phyloP scores from a whole-genome alignment of 768 basidiomycete genomes.

The Collybiopsis confluens region DNA sequence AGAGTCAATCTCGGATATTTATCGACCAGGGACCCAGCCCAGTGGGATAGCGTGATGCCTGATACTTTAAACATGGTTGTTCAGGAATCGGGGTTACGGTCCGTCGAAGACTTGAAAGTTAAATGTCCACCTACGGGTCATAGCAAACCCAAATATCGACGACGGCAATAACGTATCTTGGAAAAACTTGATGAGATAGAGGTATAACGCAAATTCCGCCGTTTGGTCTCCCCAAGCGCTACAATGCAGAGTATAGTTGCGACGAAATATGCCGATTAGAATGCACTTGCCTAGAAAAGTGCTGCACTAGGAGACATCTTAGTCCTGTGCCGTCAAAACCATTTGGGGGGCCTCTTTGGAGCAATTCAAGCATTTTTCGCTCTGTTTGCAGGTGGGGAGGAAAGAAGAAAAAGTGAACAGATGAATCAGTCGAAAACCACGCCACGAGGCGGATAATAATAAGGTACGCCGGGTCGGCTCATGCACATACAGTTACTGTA shows the following conservation, averaged over 20 bases:
- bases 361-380: too few relatives aligned
- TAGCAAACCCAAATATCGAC: slow-evolving; percentile 43
- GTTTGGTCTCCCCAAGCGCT: slow-evolving; percentile 4
- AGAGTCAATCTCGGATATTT: slow-evolving; percentile 27
- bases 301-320: slow-evolving; percentile 1
- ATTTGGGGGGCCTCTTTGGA: not conserved
- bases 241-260: not conserved
- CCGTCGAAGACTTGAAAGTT: too few relatives aligned
- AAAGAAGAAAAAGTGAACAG: too few relatives aligned
- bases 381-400: too few relatives aligned
- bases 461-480: too few relatives aligned
- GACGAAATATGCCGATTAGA: too few relatives aligned
- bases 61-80: not conserved
- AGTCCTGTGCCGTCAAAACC: not conserved
- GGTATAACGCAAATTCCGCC: slow-evolving; percentile 1
- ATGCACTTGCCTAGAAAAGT: not conserved
- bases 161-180: slow-evolving; percentile 38
- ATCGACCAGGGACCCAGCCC: slow-evolving; percentile 41
- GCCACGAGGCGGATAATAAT: too few relatives aligned
- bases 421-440: too few relatives aligned
- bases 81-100: too few relatives aligned
- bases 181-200: not conserved
- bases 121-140: slow-evolving; percentile 19
- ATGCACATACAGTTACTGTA: too few relatives aligned
- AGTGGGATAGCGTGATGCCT: slow-evolving; percentile 24